Percentiles rank a stretch among this genome's conserved stretches.
Conservation (phyloP, 169 alveolate genomes). For the Miamiensis avidus region DNA sequence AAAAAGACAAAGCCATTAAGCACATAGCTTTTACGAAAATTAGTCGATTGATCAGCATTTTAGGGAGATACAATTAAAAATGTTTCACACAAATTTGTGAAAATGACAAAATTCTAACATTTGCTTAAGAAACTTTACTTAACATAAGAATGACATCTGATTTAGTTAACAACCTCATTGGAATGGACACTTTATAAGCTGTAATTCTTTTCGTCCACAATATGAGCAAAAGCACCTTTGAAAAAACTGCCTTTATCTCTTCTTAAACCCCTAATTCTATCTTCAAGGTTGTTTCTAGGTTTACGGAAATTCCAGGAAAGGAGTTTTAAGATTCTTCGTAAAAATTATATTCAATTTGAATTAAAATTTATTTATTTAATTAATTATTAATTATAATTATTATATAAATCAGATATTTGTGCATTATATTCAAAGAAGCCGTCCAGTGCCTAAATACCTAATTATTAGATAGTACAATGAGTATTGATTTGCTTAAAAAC, state of each 20-base stretch:
- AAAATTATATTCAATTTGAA: too few species aligned
- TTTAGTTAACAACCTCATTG: not conserved
- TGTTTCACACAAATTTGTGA: not conserved
- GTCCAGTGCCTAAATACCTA: not conserved
- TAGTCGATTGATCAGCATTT: not conserved
- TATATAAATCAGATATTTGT: not conserved
- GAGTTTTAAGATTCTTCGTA: not conserved
- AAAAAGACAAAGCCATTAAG: not conserved
- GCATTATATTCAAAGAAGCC: not conserved
- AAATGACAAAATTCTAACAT: not conserved
- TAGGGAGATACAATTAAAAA: not conserved
- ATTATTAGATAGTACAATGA: not conserved
- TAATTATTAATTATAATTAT: too few species aligned
- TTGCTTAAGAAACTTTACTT: not conserved
- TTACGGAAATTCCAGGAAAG: not conserved
- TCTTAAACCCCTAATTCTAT: not conserved
- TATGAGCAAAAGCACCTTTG: not conserved
- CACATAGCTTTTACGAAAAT: not conserved
- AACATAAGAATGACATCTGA: too few species aligned
- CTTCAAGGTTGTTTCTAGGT: not conserved
- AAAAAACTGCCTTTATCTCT: not conserved
- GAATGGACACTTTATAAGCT: not conserved
- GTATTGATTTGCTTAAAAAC: too few species aligned
- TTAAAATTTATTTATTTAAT: too few species aligned
- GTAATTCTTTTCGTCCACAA: not conserved